phyloP scores from a whole-genome alignment of 1,284 basidiomycete species.

The Ceraceosorus bombacis region DNA sequence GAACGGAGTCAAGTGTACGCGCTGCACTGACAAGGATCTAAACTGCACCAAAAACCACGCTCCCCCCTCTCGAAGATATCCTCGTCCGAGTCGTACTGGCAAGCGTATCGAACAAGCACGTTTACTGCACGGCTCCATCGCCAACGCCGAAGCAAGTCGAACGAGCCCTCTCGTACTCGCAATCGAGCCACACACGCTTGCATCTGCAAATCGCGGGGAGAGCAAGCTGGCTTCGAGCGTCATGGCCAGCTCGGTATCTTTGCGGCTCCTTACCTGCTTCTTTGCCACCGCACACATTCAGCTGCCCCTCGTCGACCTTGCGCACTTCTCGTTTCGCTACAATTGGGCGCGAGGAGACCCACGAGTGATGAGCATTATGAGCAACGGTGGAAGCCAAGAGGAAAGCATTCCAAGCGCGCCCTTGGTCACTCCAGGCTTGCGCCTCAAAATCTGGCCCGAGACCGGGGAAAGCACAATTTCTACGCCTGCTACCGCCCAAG shows the following conservation, averaged over 20 bases:
- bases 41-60: conserved; percentile 36
- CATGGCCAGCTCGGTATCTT: conserved; percentile 31
- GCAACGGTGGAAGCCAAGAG: conserved; percentile 30
- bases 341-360: conserved; percentile 38
- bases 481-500: conserved; percentile 33
- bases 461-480: conserved; percentile 29
- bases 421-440: conserved; percentile 7
- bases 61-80: conserved; percentile 33
- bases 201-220: neutral
- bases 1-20: conserved; percentile 20
- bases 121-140: conserved; percentile 32
- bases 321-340: conserved; percentile 34
- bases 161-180: neutral
- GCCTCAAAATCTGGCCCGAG: conserved; percentile 16
- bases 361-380: conserved; percentile 38
- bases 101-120: conserved; percentile 44
- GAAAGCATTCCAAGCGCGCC: conserved; percentile 16
- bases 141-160: neutral
- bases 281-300: conserved; percentile 40
- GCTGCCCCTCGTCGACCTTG: conserved; percentile 37
- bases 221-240: conserved; percentile 15
- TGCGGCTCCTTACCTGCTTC: conserved; percentile 38
- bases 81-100: conserved; percentile 40
- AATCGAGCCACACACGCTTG: conserved; percentile 2
- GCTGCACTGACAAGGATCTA: conserved; percentile 32